phyloP scores from a whole-genome alignment of 2,329 filamentous ascomycete species.

The Diplodia corticola region DNA sequence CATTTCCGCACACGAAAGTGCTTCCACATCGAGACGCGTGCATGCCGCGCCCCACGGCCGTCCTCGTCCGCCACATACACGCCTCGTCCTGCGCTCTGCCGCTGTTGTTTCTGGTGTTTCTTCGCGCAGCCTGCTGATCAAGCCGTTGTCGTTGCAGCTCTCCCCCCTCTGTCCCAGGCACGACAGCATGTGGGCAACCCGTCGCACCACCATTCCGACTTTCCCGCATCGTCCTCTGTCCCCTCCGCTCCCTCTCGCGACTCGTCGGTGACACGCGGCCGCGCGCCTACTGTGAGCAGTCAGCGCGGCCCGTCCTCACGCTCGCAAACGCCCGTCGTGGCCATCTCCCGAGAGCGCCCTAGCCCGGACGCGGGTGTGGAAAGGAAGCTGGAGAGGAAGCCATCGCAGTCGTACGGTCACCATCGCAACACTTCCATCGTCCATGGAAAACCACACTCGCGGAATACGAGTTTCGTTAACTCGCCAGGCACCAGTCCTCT shows the following conservation, averaged over 20 bases:
- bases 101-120: conserved; percentile 23
- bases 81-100: background rate
- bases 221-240: conserved; percentile 27
- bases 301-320: conserved; percentile 46
- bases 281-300: conserved; percentile 46
- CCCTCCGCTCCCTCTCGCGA: conserved; percentile 41
- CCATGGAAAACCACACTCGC: conserved; percentile 87
- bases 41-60: conserved; percentile 22
- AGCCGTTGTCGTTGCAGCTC: conserved; percentile 34
- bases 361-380: conserved; percentile 46
- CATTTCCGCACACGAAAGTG: conserved; percentile 3
- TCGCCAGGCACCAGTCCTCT: conserved; percentile 76
- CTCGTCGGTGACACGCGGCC: conserved; percentile 47
- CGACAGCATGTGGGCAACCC: conserved; percentile 39
- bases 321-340: conserved; percentile 44
- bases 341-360: conserved; percentile 37
- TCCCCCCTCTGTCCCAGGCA: conserved; percentile 42
- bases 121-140: conserved; percentile 34
- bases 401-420: conserved; percentile 70
- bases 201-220: conserved; percentile 39
- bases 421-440: conserved; percentile 97
- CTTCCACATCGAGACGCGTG: conserved; percentile 25
- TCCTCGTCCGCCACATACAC: background rate
- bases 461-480: conserved; percentile 84
- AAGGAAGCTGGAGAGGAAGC: conserved; percentile 54